Base-by-base conservation (phyloP, 169 alveolate species). In the Amoebophrya sp. region DNA sequence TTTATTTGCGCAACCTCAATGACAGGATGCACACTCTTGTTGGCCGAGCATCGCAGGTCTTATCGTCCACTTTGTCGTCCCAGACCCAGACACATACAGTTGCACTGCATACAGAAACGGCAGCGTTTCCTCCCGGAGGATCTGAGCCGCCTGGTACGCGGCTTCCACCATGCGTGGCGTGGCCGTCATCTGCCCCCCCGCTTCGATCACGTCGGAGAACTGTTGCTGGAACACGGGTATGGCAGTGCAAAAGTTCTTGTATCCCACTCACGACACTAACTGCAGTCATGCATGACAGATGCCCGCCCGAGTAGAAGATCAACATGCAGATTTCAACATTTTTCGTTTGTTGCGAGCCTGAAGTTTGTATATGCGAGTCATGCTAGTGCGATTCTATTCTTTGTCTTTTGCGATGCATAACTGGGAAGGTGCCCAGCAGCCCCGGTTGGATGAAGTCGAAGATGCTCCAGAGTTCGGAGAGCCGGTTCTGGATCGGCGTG, bases 371-470 rank as follows among this genome's bases (percentile, higher is more conserved):
- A 32, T n/a, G 41, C 18, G 25, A 32, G 2, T 0, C 89, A 23
- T 14, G 55, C 92, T 89, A 90, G 32, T 0, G 55, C 88, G 66
- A 94, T 94, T 14, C n/a, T 95, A 95, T 12, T 91, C 77, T 0
- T 92, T 95, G 77, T 93, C 41, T 40, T 93, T 92, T 92, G 94
- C 95, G 89, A 94, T 95, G 90, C n/a, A 97, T 97, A 54, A 95
- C 96, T 39, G 96, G 95, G 47, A 95, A 95, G 53, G 97, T 96
- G 53, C 98, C 99, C 40, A 98, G 96, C 83, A 96, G 95, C 47
- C 98, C 98, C 29, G 99, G 99, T 94, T 96, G 95, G 32, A 97
- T 96, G 93, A 98, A 97, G 94, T 98, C 98, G 93, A 97, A 97
- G 40, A 97, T 95, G 54, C 98, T 95, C 99, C 99, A 98, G 35